Evolutionary conservation across 129 eudicot genomes (phyloP).

Genomic region (Pseudognaphalium luteoalbum): DNA sequence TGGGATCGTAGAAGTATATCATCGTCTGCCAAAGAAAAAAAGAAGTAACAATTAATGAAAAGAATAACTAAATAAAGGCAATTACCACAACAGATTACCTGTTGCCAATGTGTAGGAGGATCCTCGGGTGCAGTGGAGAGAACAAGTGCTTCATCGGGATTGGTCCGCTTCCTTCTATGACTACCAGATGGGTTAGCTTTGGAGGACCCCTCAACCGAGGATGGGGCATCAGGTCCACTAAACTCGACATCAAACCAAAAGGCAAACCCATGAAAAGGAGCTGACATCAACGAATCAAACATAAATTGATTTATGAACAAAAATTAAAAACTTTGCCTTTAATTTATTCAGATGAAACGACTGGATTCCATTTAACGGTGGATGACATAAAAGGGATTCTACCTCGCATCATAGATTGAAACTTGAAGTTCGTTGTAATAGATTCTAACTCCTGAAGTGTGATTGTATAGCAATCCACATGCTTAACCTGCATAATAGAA

Average conservation of each 20-base stretch:
- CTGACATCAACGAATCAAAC: slow-evolving; percentile 42
- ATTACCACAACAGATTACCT: slow-evolving; percentile 46
- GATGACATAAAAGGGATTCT: slow-evolving; percentile 17
- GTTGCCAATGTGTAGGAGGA: slow-evolving; percentile 99
- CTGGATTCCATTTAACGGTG: not conserved
- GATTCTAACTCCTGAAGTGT: slow-evolving; percentile 78
- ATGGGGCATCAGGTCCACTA: slow-evolving; percentile 46
- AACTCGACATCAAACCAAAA: slow-evolving; percentile 98
- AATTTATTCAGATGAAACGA: not conserved
- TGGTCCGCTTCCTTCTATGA: slow-evolving; percentile 71
- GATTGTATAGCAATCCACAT: slow-evolving; percentile 71
- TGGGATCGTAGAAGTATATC: slow-evolving; percentile 82
- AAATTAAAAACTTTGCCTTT: not conserved
- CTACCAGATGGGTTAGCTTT: slow-evolving; percentile 32
- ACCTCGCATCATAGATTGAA: slow-evolving; percentile 99
- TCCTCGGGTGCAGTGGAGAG: slow-evolving; percentile 98
- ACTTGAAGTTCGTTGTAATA: slow-evolving; percentile 60
- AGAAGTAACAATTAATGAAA: not conserved
- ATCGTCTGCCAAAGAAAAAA: slow-evolving; percentile 60
- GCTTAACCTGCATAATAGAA: slow-evolving; percentile 62
- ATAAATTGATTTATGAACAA: not conserved
- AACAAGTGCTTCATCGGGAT: slow-evolving; percentile 78
- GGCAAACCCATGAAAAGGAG: slow-evolving; percentile 93
- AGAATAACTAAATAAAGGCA: not conserved
- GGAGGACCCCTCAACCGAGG: slow-evolving; percentile 37